Conservation (phyloP, 306 rosid species). For the Malus domestica region DNA sequence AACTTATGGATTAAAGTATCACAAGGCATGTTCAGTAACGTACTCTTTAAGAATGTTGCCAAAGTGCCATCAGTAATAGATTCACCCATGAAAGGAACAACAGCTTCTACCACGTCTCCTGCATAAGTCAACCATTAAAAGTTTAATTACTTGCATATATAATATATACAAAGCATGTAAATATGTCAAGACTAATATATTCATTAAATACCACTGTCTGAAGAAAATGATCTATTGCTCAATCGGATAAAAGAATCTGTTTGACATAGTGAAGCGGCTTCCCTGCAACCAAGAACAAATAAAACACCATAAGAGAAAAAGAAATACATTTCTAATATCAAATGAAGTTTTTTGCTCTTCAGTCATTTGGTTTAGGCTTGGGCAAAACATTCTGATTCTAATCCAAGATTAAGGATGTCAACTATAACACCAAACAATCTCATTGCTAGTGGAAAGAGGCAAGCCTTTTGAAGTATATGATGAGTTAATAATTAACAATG, state of each 20-base stretch:
- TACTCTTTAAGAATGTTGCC: slow-evolving; percentile 53
- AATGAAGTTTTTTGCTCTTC: neutral
- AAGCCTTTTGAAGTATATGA: neutral
- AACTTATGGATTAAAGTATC: neutral
- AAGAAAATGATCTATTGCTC: slow-evolving; percentile 35
- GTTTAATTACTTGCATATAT: neutral
- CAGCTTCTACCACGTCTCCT: slow-evolving; percentile 55
- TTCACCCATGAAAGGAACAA: slow-evolving; percentile 67
- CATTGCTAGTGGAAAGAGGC: neutral
- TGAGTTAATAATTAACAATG: neutral
- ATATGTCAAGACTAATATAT: neutral
- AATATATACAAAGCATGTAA: neutral
- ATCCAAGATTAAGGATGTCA: neutral
- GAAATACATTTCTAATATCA: neutral
- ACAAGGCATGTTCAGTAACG: slow-evolving; percentile 14
- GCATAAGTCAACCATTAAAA: slow-evolving; percentile 5
- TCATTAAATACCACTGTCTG: slow-evolving; percentile 37
- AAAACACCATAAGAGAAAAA: neutral
- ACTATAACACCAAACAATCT: neutral
- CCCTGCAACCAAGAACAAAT: slow-evolving; percentile 20
- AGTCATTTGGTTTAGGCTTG: neutral
- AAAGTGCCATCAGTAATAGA: slow-evolving; percentile 55
- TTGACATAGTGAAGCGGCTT: slow-evolving; percentile 5
- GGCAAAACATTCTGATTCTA: neutral
- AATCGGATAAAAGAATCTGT: slow-evolving; percentile 17